Evolutionary conservation across 345 rosid genomes (phyloP).

Genomic region (Cardiospermum halicacabum): DNA sequence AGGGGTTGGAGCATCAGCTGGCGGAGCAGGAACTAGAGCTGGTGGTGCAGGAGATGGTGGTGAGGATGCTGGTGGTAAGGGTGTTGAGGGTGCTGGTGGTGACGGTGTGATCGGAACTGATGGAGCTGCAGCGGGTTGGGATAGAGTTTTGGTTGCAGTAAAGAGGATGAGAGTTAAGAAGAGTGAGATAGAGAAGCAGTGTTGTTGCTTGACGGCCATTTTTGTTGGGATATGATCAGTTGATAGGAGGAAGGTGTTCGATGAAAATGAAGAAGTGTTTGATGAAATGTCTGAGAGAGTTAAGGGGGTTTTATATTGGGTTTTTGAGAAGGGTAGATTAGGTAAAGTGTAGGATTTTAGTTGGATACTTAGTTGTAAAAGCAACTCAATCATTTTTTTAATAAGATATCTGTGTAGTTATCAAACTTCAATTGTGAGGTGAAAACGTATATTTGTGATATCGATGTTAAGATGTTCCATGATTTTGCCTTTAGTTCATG

Average conservation of each 20-base stretch:
- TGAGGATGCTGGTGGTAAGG: too few species aligned
- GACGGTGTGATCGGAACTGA: slow-evolving; percentile 12
- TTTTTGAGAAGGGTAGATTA: slow-evolving; percentile 9
- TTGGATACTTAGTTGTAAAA: slow-evolving; percentile 17
- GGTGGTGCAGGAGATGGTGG: not conserved
- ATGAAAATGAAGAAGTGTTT: slow-evolving; percentile 13
- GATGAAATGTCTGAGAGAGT: not conserved
- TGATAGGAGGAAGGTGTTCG: not conserved
- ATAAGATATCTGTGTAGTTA: slow-evolving; percentile 11
- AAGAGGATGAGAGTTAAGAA: slow-evolving; percentile 22
- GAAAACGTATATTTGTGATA: too few species aligned
- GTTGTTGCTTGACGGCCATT: slow-evolving; percentile 6
- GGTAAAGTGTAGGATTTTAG: slow-evolving; percentile 21
- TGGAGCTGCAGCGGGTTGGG: slow-evolving; percentile 33
- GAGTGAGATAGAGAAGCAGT: slow-evolving; percentile 10
- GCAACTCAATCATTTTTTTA: slow-evolving; percentile 13
- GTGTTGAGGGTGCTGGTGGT: not conserved
- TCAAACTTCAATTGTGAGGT: slow-evolving; percentile 7
- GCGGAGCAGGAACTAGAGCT: slow-evolving; percentile 15
- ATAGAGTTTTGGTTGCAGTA: slow-evolving; percentile 12
- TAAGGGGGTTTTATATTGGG: slow-evolving; percentile 15
- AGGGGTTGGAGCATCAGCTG: slow-evolving; percentile 5
- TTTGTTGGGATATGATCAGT: not conserved
- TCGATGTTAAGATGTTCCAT: too few species aligned
- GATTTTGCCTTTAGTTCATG: too few species aligned